Evolutionary conservation across 257 asterid genomes (phyloP).

Genomic region (Henckelia pumila): DNA sequence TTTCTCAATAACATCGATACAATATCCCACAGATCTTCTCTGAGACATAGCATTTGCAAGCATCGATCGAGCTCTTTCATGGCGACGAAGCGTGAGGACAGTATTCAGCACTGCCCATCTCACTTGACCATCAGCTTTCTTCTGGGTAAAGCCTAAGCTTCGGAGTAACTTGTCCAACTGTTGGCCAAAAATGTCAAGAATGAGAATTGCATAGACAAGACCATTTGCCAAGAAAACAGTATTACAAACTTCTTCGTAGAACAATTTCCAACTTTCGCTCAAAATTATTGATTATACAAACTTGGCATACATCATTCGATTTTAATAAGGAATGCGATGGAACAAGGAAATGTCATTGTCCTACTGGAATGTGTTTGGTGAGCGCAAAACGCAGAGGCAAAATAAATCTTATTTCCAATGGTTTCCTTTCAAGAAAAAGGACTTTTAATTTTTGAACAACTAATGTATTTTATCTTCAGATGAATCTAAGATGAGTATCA

Average conservation of each 20-base stretch:
- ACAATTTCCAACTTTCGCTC: too few species aligned
- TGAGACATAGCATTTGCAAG: conserved; percentile 80
- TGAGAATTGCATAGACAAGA: neutral
- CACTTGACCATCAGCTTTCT: conserved; percentile 86
- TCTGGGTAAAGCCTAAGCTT: conserved; percentile 89
- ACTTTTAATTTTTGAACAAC: too few species aligned
- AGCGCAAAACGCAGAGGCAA: neutral
- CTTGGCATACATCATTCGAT: too few species aligned
- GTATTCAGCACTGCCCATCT: conserved; percentile 94
- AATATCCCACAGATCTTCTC: conserved; percentile 66
- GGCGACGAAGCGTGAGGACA: conserved; percentile 70
- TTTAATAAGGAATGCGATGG: too few species aligned
- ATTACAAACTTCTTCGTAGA: too few species aligned
- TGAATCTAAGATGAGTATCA: neutral
- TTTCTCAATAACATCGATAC: conserved; percentile 69
- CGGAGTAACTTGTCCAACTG: conserved; percentile 73
- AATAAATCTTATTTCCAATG: neutral
- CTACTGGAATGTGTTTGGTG: too few species aligned
- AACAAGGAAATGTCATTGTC: too few species aligned
- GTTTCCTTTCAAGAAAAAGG: too few species aligned
- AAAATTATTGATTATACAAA: too few species aligned
- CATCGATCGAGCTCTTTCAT: conserved; percentile 60
- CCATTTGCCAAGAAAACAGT: too few species aligned
- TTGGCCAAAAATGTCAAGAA: conserved; percentile 19
- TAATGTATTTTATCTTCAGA: too few species aligned